Evolutionary conservation across 768 basidiomycete species (phyloP).

Genomic region (Termitomyces sp.): DNA sequence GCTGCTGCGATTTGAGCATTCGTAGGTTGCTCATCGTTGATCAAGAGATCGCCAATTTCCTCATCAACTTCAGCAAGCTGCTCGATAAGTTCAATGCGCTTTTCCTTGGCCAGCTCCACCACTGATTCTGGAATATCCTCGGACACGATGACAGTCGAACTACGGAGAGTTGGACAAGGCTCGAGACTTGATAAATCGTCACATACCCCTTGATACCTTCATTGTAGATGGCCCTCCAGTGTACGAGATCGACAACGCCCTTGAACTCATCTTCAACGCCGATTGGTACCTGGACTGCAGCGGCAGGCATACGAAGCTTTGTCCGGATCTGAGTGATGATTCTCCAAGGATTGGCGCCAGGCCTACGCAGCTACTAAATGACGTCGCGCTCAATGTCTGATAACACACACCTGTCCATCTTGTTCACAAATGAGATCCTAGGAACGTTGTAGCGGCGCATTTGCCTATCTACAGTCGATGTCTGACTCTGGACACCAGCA

Average conservation of each 20-base stretch:
- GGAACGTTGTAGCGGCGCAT: constrained; percentile 98
- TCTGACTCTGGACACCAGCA: constrained; percentile 97
- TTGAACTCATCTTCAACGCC: constrained; percentile 82
- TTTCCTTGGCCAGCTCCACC: constrained; percentile 69
- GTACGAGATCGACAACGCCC: constrained; percentile 91
- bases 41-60: constrained; percentile 83
- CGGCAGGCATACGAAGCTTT: constrained; percentile 89
- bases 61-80: constrained; percentile 97
- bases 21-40: constrained; percentile 77
- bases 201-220: constrained; percentile 89
- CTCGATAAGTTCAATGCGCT: constrained; percentile 90
- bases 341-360: constrained; percentile 96
- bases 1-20: constrained; percentile 74
- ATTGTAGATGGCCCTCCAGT: constrained; percentile 94
- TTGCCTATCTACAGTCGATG: constrained; percentile 97
- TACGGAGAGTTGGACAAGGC: constrained; percentile 21
- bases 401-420: constrained; percentile 81
- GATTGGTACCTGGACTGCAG: constrained; percentile 94
- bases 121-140: constrained; percentile 84
- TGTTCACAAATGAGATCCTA: constrained; percentile 94
- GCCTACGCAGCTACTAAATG: constrained; percentile 36
- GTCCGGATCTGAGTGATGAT: constrained; percentile 88
- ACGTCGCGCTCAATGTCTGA: neutral
- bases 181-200: neutral
- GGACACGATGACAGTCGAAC: constrained; percentile 71